Conservation (phyloP, 352 stramenopile genomes). For the Phytophthora rubi region DNA sequence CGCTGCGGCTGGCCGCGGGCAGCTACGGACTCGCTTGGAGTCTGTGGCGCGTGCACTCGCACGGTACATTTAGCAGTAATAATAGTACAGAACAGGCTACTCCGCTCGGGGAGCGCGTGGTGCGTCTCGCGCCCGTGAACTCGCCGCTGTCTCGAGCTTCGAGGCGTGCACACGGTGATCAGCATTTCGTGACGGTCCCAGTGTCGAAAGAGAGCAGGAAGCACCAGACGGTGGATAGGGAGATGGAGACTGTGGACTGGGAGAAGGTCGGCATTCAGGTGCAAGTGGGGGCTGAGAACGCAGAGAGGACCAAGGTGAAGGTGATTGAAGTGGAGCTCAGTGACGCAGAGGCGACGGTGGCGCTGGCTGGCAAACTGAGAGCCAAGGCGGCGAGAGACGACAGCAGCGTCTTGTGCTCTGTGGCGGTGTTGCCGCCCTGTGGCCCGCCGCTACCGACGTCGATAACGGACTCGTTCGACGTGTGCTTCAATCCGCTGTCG, state of each 20-base stretch:
- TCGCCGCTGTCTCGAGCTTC: constrained; percentile 55
- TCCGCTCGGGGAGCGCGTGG: constrained; percentile 41
- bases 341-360: constrained; percentile 20
- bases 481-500: constrained; percentile 47
- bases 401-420: constrained; percentile 17
- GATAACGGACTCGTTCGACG: constrained; percentile 26
- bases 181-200: constrained; percentile 47
- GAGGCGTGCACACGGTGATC: constrained; percentile 47
- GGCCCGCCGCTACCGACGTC: constrained; percentile 14
- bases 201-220: constrained; percentile 10
- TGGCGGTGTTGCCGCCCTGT: constrained; percentile 30
- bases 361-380: constrained; percentile 16
- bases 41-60: constrained; percentile 40
- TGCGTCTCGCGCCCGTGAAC: constrained; percentile 50
- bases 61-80: neutral
- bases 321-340: constrained; percentile 54
- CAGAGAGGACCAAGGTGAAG: constrained; percentile 15
- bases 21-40: constrained; percentile 74
- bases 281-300: neutral
- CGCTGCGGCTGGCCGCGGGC: constrained; percentile 49
- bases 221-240: neutral
- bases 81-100: constrained; percentile 2
- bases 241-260: constrained; percentile 25
- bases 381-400: constrained; percentile 4
- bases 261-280: constrained; percentile 21